These are phyloP conservation scores for Gentiana straminea DNA, from an alignment of 257 asterid genomes.

Conservation along the genomic window DNA sequence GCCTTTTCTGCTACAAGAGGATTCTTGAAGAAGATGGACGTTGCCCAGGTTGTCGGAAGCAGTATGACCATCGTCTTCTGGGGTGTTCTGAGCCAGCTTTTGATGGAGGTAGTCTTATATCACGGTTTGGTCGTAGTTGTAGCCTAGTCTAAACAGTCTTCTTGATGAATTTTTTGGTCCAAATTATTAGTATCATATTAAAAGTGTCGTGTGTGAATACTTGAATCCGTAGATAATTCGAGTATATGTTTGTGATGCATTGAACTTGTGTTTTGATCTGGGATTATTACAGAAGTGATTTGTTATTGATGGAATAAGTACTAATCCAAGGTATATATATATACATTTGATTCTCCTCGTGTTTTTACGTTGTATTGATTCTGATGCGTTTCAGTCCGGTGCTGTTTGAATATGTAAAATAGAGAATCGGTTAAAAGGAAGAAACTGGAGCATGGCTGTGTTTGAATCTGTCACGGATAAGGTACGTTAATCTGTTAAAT, in stretches of 20 bases:
- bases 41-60: conserved; percentile 91
- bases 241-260: conserved; percentile 6
- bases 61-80: conserved; percentile 31
- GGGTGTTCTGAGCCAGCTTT: conserved; percentile 50
- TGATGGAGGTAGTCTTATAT: conserved; percentile 44
- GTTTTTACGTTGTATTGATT: too few species aligned
- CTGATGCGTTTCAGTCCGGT: too few species aligned
- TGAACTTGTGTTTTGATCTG: too few species aligned
- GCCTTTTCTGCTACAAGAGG: conserved; percentile 95
- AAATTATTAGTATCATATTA: conserved; percentile 32
- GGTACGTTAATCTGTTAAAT: too few species aligned
- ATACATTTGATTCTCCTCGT: too few species aligned
- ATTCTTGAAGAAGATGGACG: conserved; percentile 89
- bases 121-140: conserved; percentile 47
- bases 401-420: too few species aligned
- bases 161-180: conserved; percentile 20
- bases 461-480: too few species aligned
- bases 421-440: too few species aligned
- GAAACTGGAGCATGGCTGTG: too few species aligned
- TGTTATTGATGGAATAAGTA: too few species aligned
- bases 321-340: too few species aligned
- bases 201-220: conserved; percentile 49
- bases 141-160: conserved; percentile 60
- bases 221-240: conserved; percentile 31
- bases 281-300: too few species aligned